These are phyloP conservation scores for Coffea canephora DNA, from an alignment of 257 asterid genomes.

Conservation along the genomic window DNA sequence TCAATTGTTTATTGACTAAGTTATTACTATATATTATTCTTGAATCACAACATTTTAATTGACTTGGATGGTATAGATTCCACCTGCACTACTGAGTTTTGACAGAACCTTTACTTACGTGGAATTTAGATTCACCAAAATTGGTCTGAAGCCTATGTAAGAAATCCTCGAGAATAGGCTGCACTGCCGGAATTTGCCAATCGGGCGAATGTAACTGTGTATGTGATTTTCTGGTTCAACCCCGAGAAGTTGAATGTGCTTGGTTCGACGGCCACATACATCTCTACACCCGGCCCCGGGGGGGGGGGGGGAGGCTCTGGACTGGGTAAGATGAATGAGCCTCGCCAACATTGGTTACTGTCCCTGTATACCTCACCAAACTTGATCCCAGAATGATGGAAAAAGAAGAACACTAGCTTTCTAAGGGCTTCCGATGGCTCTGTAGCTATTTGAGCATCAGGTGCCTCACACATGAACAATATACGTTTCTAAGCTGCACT, in stretches of 20 bases:
- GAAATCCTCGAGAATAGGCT: slow-evolving; percentile 1
- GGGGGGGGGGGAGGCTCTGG: not conserved
- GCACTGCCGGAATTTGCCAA: not conserved
- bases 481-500: too few relatives aligned
- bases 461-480: not conserved
- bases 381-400: slow-evolving; percentile 2
- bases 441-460: slow-evolving; percentile 1
- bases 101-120: too few relatives aligned
- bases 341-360: slow-evolving; percentile 19
- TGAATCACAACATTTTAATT: too few relatives aligned
- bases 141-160: slow-evolving; percentile 15
- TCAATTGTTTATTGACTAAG: too few relatives aligned
- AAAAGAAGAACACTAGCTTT: slow-evolving; percentile 11
- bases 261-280: slow-evolving; percentile 10
- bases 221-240: slow-evolving; percentile 14
- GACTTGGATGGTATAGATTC: too few relatives aligned
- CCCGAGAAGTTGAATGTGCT: not conserved
- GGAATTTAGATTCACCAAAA: not conserved
- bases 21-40: too few relatives aligned
- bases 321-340: slow-evolving; percentile 10
- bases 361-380: slow-evolving; percentile 3
- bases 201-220: slow-evolving; percentile 4
- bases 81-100: too few relatives aligned
- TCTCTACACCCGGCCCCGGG: not conserved
- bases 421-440: too few relatives aligned